Conservation (phyloP, 2,329 filamentous ascomycete species). For the Ophiocordyceps camponoti-floridani region DNA sequence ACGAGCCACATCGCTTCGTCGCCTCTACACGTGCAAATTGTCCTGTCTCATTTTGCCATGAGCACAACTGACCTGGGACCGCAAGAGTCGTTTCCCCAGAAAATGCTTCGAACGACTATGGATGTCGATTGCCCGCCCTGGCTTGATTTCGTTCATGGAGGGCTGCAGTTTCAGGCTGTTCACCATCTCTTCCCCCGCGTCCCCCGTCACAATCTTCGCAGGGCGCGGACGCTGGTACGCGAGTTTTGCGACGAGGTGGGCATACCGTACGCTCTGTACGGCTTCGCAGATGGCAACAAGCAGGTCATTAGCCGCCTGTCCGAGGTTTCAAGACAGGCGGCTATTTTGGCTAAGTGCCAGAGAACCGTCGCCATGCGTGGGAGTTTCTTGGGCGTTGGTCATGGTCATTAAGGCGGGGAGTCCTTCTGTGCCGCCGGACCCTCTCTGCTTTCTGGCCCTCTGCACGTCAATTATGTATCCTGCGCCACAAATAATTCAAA, state of each 20-base stretch:
- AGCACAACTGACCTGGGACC: conserved; percentile 73
- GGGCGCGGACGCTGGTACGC: conserved; percentile 55
- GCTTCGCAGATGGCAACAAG: conserved; percentile 70
- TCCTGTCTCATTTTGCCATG: conserved; percentile 85
- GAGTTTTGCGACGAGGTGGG: conserved; percentile 69
- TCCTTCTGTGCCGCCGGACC: too few relatives aligned
- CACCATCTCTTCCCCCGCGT: conserved; percentile 75
- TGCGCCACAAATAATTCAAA: too few relatives aligned
- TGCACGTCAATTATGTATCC: too few relatives aligned
- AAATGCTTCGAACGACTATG: conserved; percentile 87
- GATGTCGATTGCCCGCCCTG: conserved; percentile 76
- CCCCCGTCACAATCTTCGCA: conserved; percentile 67
- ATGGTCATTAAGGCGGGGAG: neutral
- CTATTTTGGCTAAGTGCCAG: conserved; percentile 60
- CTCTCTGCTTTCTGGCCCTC: too few relatives aligned
- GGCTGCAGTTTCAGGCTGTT: conserved; percentile 76
- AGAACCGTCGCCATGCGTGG: conserved; percentile 2
- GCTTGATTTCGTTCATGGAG: conserved; percentile 81
- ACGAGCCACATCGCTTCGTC: conserved; percentile 67
- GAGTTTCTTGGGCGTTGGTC: neutral
- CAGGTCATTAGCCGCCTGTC: conserved; percentile 59
- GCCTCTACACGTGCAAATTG: conserved; percentile 78
- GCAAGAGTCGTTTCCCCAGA: conserved; percentile 73
- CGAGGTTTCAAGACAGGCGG: conserved; percentile 65
- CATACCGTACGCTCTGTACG: conserved; percentile 73